Evolutionary conservation across 2,329 filamentous ascomycete genomes (phyloP).

Genomic region (Truncatella angustata): DNA sequence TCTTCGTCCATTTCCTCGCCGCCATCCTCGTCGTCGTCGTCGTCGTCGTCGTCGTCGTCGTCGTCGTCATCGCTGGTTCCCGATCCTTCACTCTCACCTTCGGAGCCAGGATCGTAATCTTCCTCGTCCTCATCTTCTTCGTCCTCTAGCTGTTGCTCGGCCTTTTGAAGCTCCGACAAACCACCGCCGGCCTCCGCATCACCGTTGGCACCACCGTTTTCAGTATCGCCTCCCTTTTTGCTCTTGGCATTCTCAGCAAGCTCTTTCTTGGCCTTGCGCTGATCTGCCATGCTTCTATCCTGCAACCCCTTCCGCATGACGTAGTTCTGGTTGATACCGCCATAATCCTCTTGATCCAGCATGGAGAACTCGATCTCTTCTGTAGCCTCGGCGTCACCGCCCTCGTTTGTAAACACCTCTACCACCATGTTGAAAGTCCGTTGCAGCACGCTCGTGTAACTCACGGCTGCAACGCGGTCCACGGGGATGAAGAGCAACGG

Average conservation of each 20-base stretch:
- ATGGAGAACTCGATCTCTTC: slow-evolving; percentile 68
- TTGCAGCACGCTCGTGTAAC: slow-evolving; percentile 66
- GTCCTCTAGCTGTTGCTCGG: slow-evolving; percentile 50
- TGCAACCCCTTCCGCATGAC: slow-evolving; percentile 60
- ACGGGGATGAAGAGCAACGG: slow-evolving; percentile 64
- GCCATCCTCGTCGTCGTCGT: slow-evolving; percentile 39
- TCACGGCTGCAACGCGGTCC: slow-evolving; percentile 59
- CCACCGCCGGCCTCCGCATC: slow-evolving; percentile 34
- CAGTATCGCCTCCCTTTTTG: slow-evolving; percentile 29
- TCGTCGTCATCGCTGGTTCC: slow-evolving; percentile 50
- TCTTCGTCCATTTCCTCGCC: slow-evolving; percentile 37
- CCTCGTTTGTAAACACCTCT: slow-evolving; percentile 48
- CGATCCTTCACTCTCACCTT: slow-evolving; percentile 58
- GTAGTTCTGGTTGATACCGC: slow-evolving; percentile 61
- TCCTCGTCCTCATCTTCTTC: slow-evolving; percentile 64
- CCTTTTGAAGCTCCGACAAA: slow-evolving; percentile 46
- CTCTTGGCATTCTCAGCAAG: slow-evolving; percentile 57
- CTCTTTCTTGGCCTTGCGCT: slow-evolving; percentile 62
- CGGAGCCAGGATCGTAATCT: slow-evolving; percentile 63
- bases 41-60: slow-evolving; percentile 51
- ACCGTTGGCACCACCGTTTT: slow-evolving; percentile 28
- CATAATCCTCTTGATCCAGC: slow-evolving; percentile 68
- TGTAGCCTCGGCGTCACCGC: slow-evolving; percentile 42
- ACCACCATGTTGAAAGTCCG: slow-evolving; percentile 68
- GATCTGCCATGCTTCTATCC: slow-evolving; percentile 68